Evolutionary conservation across 495 filamentous ascomycete species (phyloP), one percentile per base, ranked within the genome.

Genomic region (Annulohypoxylon nitens): DNA sequence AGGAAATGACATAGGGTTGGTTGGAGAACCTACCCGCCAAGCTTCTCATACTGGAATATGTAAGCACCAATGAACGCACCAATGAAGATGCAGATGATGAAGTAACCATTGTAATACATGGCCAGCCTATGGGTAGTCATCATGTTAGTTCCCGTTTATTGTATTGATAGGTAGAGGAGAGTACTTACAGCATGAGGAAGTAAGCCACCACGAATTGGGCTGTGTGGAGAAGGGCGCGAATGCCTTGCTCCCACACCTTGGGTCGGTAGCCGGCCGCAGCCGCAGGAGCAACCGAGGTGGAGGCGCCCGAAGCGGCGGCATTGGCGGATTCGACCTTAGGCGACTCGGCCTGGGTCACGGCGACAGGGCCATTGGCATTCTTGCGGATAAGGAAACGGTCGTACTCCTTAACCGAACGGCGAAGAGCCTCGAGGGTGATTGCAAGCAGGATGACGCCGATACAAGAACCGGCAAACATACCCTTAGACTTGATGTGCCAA

Each of bases 401-500:
- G 73, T 90, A 93, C 77, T 90, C 89, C 64, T 88, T 84, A 45
- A 83, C 81, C 1, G 83, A 25, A 11, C 90, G 89, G 20, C 91
- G 88, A 6, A 93, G 81, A 59, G 88, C 51, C 70, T 85, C 83
- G 69, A 85, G 82, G 11, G 64, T 1, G 18, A 85, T 71, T 54
- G 78, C 81, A 43, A 85, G 81, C 20, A 83, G 76, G 54, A 82
- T 76, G 6, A 90, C 86, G 25, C 89, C 90, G 75, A 93, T 90
- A 79, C 91, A 93, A 61, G 86, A 89, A 23, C 89, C 90, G 33
- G 89, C 90, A 69, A 93, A 92, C 81, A 88, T 88, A 69, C 85
- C 86, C 0, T 61, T 67, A 0, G 87, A 88, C 14, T 76, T 86
- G 73, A 92, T 85, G 70, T 89, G 89, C 90, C 90, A 93, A 18